phyloP scores from a whole-genome alignment of 140 eudicot species.

The Cichorium intybus region DNA sequence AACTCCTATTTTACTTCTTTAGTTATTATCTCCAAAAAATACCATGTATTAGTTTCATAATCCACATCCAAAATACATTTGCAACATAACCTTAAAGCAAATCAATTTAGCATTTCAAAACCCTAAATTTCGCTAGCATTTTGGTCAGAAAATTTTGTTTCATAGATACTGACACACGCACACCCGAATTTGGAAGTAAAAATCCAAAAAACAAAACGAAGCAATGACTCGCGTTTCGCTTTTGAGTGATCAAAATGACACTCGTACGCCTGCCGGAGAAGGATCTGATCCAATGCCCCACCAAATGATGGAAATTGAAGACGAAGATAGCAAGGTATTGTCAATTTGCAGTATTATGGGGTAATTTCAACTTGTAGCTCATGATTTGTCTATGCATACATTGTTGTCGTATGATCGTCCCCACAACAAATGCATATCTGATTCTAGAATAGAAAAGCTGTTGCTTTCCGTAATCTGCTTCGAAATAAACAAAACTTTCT shows the following conservation, averaged over 20 bases:
- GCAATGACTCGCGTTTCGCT: conserved; percentile 10
- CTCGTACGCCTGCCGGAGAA: conserved; percentile 14
- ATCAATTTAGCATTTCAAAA: conserved; percentile 11
- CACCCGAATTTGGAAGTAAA: neutral
- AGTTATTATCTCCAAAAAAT: too few relatives aligned
- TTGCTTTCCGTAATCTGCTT: neutral
- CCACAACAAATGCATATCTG: neutral
- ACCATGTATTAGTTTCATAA: too few relatives aligned
- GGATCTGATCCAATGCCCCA: conserved; percentile 15
- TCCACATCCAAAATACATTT: neutral
- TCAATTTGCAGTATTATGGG: neutral
- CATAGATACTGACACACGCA: neutral
- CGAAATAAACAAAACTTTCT: neutral
- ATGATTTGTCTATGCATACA: neutral
- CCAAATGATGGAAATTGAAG: conserved; percentile 21
- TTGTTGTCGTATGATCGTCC: conserved; percentile 4
- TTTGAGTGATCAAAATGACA: conserved; percentile 23
- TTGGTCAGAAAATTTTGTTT: neutral
- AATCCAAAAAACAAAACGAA: neutral
- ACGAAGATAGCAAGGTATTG: conserved; percentile 25
- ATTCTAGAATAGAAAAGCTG: neutral
- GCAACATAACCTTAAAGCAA: neutral
- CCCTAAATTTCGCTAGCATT: conserved; percentile 11
- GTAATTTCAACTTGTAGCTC: conserved; percentile 9
- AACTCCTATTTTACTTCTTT: too few relatives aligned